These are phyloP conservation scores for Ceratobasidium sp. DNA, from an alignment of 1,284 basidiomycete genomes.

Conservation along the genomic window DNA sequence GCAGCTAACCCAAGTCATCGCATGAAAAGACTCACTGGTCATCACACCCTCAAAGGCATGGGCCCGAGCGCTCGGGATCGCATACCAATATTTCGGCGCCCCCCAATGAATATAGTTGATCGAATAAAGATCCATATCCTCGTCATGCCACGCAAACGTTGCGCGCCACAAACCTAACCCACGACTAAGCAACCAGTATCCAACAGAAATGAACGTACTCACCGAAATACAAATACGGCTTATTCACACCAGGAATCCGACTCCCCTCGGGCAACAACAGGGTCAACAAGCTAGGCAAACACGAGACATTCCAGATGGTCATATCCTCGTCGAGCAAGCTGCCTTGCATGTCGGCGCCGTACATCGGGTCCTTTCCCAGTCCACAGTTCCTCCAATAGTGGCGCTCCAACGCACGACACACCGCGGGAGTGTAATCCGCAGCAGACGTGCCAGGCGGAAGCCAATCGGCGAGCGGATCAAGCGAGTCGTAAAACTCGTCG, in stretches of 20 bases:
- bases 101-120: slow-evolving; percentile 99
- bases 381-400: slow-evolving; percentile 94
- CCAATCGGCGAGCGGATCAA: slow-evolving; percentile 81
- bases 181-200: neutral
- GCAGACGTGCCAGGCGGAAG: slow-evolving; percentile 78
- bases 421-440: slow-evolving; percentile 86
- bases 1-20: slow-evolving; percentile 24
- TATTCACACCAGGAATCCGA: slow-evolving; percentile 92
- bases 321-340: slow-evolving; percentile 89
- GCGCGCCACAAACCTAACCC: slow-evolving; percentile 91
- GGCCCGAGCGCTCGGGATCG: slow-evolving; percentile 89
- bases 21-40: slow-evolving; percentile 68
- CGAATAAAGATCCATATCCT: slow-evolving; percentile 97
- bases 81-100: slow-evolving; percentile 96
- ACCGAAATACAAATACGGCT: slow-evolving; percentile 96
- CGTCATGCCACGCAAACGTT: slow-evolving; percentile 99
- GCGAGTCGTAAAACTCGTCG: slow-evolving; percentile 74
- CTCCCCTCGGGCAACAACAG: slow-evolving; percentile 78
- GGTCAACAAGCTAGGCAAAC: slow-evolving; percentile 88
- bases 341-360: slow-evolving; percentile 95
- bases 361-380: slow-evolving; percentile 91
- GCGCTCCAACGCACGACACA: slow-evolving; percentile 89
- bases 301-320: slow-evolving; percentile 92
- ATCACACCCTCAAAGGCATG: slow-evolving; percentile 84
- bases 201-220: slow-evolving; percentile 4